A percentile compares a stretch with the other conserved stretches of the same genome.
Evolutionary conservation across 257 asterid species (phyloP).

Genomic region (Primulina huaijiensis): DNA sequence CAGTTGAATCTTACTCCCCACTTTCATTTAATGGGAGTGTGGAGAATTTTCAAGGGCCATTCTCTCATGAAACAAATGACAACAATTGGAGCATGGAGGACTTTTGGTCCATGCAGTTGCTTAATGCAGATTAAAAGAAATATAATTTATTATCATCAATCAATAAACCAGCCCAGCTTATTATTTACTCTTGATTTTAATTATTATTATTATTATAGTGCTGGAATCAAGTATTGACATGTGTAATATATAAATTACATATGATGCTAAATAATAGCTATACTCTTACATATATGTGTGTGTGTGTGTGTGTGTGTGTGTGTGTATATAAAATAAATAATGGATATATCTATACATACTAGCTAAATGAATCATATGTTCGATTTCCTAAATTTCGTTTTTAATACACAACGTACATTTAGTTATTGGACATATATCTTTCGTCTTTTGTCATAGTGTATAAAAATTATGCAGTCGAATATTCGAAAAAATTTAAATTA

Average conservation of each 20-base stretch:
- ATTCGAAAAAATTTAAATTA: too few species aligned
- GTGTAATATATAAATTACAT: conserved; percentile 21
- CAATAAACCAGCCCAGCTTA: conserved; percentile 15
- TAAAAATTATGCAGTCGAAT: too few species aligned
- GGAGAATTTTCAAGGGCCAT: conserved; percentile 43
- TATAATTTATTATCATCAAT: not conserved
- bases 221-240: conserved; percentile 20
- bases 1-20: conserved; percentile 64
- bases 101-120: conserved; percentile 80
- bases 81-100: conserved; percentile 88
- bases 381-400: not conserved
- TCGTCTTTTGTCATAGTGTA: too few species aligned
- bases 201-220: conserved; percentile 12
- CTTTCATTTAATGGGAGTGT: conserved; percentile 42
- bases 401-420: too few species aligned
- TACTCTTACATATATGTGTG: too few species aligned
- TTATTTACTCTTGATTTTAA: not conserved
- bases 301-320: too few species aligned
- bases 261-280: not conserved
- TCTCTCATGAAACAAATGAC: conserved; percentile 54
- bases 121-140: conserved; percentile 45
- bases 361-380: too few species aligned
- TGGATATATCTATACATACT: too few species aligned
- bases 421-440: too few species aligned
- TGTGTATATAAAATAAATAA: too few species aligned